These are phyloP conservation scores for Magnolia kwangsiensis DNA, from an alignment of 164 flowering plant species.

Conservation along the genomic window DNA sequence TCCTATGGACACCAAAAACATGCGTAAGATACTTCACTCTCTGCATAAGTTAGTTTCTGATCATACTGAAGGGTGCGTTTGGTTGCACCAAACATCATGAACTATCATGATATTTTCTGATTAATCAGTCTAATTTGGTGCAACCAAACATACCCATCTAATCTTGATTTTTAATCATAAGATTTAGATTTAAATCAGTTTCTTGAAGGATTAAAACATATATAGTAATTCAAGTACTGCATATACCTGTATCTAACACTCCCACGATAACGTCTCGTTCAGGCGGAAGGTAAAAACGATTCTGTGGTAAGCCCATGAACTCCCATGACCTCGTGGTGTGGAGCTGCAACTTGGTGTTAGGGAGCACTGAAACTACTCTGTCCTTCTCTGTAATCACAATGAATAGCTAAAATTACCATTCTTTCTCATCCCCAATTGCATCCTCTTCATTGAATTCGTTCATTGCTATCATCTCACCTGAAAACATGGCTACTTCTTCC, in stretches of 20 bases:
- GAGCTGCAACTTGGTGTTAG: slow-evolving; percentile 28
- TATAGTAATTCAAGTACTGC: not conserved
- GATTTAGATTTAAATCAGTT: not conserved
- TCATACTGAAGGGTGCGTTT: too few species aligned
- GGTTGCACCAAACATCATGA: not conserved
- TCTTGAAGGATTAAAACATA: not conserved
- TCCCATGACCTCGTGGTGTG: slow-evolving; percentile 60
- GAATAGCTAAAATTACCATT: not conserved
- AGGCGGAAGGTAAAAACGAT: not conserved
- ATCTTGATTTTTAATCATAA: not conserved
- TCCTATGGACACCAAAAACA: slow-evolving; percentile 33
- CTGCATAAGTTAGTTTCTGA: too few species aligned
- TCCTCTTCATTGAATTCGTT: too few species aligned
- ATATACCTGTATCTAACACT: slow-evolving; percentile 39
- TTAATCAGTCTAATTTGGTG: not conserved
- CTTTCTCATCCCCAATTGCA: too few species aligned
- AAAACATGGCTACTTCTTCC: slow-evolving; percentile 32
- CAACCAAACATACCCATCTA: not conserved
- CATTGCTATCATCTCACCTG: slow-evolving; percentile 24
- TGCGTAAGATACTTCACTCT: too few species aligned
- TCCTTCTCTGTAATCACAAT: slow-evolving; percentile 32
- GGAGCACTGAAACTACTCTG: slow-evolving; percentile 42
- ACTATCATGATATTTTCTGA: not conserved
- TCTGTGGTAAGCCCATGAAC: slow-evolving; percentile 29
- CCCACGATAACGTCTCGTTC: slow-evolving; percentile 40